Base-by-base conservation (phyloP, 208 protist species). In the Leishmania martiniquensis region DNA sequence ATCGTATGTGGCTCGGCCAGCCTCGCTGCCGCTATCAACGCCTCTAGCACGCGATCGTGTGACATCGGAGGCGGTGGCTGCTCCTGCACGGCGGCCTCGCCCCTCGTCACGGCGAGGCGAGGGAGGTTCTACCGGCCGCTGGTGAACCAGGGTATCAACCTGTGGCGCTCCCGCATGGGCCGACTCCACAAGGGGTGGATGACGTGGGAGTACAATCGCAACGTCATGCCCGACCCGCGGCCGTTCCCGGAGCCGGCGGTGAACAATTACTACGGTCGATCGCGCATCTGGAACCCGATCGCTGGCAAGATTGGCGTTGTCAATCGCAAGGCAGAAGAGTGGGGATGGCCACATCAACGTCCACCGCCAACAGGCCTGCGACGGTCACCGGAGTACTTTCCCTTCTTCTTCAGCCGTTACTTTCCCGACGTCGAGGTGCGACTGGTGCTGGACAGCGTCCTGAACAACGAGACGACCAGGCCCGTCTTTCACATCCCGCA, bases 261-360 rank as follows among this genome's bases (percentile, higher is more conserved):
- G 52, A 97, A 97, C 83, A 93, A 96, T 87, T 96, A 97, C 85
- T 94, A 89, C 79, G 92, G 94, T 66, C 87, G 89, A 66, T 87
- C 84, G 29, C 94, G 93, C 49, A 42, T 96, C 5, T 97, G 89
- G 91, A 96, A 95, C 82, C 90, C 92, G 32, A 95, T 97, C 70
- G 88, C 92, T 4, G 91, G 88, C 34, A 96, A 95, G 84, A 92
- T 96, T 45, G 92, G 91, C n/a, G 62, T 93, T 42, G 85, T 97
- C 52, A 91, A 94, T 68, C 75, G 82, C 59, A 96, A 96, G 85
- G 82, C 84, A 3, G 91, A 96, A 80, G 89, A 94, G 65, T 95
- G 87, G 87, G 89, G 89, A 10, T 95, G 92, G 91, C 91, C 92
- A 62, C 82, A 93, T 52, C 81, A 87, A 29, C 87, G 85, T 0